These are phyloP conservation scores for Cunninghamia lanceolata DNA, from an alignment of 75 land plant species.

Conservation along the genomic window DNA sequence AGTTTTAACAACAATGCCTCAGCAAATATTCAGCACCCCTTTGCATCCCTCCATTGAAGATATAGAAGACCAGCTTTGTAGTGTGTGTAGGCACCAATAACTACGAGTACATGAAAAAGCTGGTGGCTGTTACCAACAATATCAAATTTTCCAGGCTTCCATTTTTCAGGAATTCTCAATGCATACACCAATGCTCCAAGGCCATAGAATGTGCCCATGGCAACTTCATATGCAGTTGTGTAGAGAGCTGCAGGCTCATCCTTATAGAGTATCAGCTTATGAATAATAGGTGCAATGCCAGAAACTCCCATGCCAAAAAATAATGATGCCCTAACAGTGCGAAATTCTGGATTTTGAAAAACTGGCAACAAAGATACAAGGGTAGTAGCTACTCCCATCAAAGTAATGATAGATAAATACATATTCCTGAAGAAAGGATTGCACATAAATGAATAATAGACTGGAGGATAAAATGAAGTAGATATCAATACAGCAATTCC, in stretches of 20 bases:
- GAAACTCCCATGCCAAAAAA: slow-evolving; percentile 91
- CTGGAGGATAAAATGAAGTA: slow-evolving; percentile 96
- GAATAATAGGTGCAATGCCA: slow-evolving; percentile 77
- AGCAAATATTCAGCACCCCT: slow-evolving; percentile 53
- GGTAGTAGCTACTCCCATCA: slow-evolving; percentile 64
- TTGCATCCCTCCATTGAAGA: slow-evolving; percentile 82
- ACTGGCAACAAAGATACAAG: slow-evolving; percentile 69
- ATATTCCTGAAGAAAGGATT: slow-evolving; percentile 71
- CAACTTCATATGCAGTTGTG: slow-evolving; percentile 72
- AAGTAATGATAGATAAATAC: slow-evolving; percentile 69
- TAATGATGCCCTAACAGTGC: slow-evolving; percentile 57
- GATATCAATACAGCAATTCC: slow-evolving; percentile 86
- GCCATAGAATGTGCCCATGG: slow-evolving; percentile 86
- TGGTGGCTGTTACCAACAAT: slow-evolving; percentile 97
- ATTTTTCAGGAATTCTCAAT: slow-evolving; percentile 83
- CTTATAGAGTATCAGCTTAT: slow-evolving; percentile 68
- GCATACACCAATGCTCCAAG: slow-evolving; percentile 92
- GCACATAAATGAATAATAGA: slow-evolving; percentile 97
- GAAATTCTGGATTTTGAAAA: slow-evolving; percentile 77
- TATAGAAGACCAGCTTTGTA: slow-evolving; percentile 83
- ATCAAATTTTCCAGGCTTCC: slow-evolving; percentile 98
- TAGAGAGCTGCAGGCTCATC: slow-evolving; percentile 63
- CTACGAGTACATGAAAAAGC: slow-evolving; percentile 89
- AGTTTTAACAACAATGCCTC: neutral
- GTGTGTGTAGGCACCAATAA: slow-evolving; percentile 91